A percentile compares a stretch with the other conserved stretches of the same genome.
Evolutionary conservation across 208 protist genomes (phyloP).

Genomic region (Blechomonas ayalai): DNA sequence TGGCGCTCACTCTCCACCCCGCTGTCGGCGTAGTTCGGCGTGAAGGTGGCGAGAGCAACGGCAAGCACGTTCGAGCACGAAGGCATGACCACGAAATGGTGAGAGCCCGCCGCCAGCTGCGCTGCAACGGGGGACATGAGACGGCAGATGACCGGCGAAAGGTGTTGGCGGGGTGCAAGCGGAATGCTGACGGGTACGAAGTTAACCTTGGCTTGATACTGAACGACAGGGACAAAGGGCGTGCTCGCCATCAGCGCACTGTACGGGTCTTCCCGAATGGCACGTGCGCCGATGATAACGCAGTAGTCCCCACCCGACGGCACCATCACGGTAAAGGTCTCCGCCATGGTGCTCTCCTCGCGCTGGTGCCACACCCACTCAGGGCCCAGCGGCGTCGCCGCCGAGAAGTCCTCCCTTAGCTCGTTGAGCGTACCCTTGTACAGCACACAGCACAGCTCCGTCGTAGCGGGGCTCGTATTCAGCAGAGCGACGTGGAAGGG

Average conservation of each 20-base stretch:
- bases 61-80: slow-evolving; percentile 72
- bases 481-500: slow-evolving; percentile 61
- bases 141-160: slow-evolving; percentile 57
- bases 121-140: slow-evolving; percentile 54
- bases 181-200: slow-evolving; percentile 48
- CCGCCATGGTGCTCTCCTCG: slow-evolving; percentile 29
- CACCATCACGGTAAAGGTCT: slow-evolving; percentile 80
- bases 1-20: slow-evolving; percentile 11
- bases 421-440: slow-evolving; percentile 48
- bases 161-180: slow-evolving; percentile 63
- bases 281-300: slow-evolving; percentile 56
- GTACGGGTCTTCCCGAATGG: slow-evolving; percentile 67
- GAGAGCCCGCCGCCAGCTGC: slow-evolving; percentile 31
- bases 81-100: slow-evolving; percentile 67
- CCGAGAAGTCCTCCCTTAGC: slow-evolving; percentile 34
- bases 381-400: slow-evolving; percentile 22
- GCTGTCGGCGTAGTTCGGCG: neutral
- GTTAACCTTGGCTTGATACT: slow-evolving; percentile 68
- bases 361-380: slow-evolving; percentile 85
- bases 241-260: slow-evolving; percentile 18
- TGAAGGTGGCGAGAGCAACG: slow-evolving; percentile 26
- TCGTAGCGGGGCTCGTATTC: slow-evolving; percentile 37
- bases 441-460: slow-evolving; percentile 73
- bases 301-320: slow-evolving; percentile 68
- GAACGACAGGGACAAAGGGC: slow-evolving; percentile 51